phyloP scores from a whole-genome alignment of 176 grass and related monocot species.

The Otatea glauca region DNA sequence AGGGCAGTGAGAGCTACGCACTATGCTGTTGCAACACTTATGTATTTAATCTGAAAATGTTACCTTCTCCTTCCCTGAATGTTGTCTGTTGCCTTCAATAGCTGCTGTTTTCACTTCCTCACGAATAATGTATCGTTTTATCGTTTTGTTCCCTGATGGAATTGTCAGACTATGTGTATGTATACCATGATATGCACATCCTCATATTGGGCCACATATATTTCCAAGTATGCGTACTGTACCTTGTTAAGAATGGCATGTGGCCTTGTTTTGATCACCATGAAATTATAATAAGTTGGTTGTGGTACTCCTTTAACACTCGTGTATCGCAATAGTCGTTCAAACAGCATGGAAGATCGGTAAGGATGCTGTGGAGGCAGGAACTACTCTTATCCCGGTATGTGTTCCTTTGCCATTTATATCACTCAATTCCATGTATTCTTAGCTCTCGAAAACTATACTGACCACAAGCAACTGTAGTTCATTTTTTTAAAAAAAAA shows the following conservation, averaged over 20 bases:
- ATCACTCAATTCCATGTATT: background rate
- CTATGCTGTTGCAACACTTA: background rate
- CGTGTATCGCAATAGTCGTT: constrained; percentile 50
- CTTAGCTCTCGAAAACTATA: constrained; percentile 2
- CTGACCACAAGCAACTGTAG: background rate
- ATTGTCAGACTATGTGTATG: background rate
- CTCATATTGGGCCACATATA: constrained; percentile 10
- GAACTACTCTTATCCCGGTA: constrained; percentile 75
- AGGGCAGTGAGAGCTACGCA: too few relatives aligned
- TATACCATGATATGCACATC: background rate
- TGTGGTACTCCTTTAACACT: background rate
- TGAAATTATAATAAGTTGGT: background rate
- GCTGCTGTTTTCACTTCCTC: background rate
- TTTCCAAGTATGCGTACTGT: background rate
- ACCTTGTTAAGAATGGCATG: background rate
- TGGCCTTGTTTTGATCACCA: background rate
- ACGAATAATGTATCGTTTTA: background rate
- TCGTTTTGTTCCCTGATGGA: background rate
- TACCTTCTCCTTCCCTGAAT: background rate
- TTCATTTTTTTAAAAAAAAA: background rate
- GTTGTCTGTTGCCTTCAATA: background rate
- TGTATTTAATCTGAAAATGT: background rate
- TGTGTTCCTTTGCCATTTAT: constrained; percentile 32
- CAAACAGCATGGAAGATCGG: constrained; percentile 58
- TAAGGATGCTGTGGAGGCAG: constrained; percentile 57